A percentile compares a stretch with the other conserved stretches of the same genome.
These are phyloP conservation scores for Capronia epimyces DNA, from an alignment of 2,329 filamentous ascomycete species.

Conservation along the genomic window DNA sequence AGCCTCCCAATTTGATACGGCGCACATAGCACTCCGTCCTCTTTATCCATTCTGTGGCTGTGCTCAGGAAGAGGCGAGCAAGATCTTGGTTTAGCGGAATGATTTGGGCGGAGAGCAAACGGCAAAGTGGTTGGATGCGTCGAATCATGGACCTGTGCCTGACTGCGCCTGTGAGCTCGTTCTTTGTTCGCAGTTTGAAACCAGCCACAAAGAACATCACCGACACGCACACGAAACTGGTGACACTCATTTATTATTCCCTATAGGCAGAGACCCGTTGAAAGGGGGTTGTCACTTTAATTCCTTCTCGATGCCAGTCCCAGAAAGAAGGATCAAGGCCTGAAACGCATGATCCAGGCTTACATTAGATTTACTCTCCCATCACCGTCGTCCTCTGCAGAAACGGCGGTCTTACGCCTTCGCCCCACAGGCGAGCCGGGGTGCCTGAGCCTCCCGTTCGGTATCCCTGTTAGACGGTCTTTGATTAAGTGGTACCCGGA, in stretches of 20 bases:
- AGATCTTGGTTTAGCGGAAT: slow-evolving; percentile 6
- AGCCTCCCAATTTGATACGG: neutral
- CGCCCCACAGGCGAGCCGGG: neutral
- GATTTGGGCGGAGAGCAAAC: slow-evolving; percentile 4
- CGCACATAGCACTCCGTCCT: neutral
- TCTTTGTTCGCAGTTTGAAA: neutral
- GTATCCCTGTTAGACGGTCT: neutral
- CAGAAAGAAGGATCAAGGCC: too few relatives aligned
- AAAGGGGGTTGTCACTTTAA: too few relatives aligned
- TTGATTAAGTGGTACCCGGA: neutral
- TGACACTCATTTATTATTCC: too few relatives aligned
- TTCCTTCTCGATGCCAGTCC: too few relatives aligned
- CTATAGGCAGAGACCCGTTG: too few relatives aligned
- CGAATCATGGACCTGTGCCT: slow-evolving; percentile 18
- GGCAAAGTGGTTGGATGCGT: slow-evolving; percentile 11
- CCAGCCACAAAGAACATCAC: neutral
- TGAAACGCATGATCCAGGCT: too few relatives aligned
- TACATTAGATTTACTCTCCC: slow-evolving; percentile 9
- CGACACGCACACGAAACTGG: too few relatives aligned
- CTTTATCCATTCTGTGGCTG: neutral
- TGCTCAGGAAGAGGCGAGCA: neutral
- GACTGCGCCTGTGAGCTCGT: neutral
- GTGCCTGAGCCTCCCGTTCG: neutral
- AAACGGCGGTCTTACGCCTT: neutral
- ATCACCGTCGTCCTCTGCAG: neutral